Conservation (phyloP, 352 stramenopile species). For the Detonula confervacea region DNA sequence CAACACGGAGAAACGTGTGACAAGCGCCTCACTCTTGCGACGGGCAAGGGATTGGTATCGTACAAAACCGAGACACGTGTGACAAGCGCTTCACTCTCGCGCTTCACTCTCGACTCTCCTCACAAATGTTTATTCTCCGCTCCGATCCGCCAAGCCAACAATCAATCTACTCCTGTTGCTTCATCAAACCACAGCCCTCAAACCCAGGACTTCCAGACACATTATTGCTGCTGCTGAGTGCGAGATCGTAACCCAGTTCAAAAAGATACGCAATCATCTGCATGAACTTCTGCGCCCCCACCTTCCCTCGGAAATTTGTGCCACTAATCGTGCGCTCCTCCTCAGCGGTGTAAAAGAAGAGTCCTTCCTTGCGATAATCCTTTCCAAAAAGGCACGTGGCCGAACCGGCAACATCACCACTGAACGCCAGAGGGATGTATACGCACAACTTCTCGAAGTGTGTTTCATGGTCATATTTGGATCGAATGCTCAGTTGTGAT, state of each 20-base stretch:
- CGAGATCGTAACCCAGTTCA: slow-evolving; percentile 20
- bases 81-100: too few species aligned
- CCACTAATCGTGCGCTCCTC: slow-evolving; percentile 16
- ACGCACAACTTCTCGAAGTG: slow-evolving; percentile 14
- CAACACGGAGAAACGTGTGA: too few species aligned
- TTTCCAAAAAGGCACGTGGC: slow-evolving; percentile 4
- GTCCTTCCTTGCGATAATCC: slow-evolving; percentile 9
- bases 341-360: slow-evolving; percentile 27
- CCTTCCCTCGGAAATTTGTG: slow-evolving; percentile 10
- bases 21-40: too few species aligned
- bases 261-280: slow-evolving; percentile 22
- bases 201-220: slow-evolving; percentile 20
- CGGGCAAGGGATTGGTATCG: too few species aligned
- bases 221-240: slow-evolving; percentile 12
- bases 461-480: background rate
- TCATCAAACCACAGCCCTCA: slow-evolving; percentile 20
- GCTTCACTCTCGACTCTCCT: too few species aligned
- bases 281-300: slow-evolving; percentile 1
- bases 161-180: background rate
- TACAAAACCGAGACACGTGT: too few species aligned
- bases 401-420: background rate
- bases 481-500: slow-evolving; percentile 6
- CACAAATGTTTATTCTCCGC: too few species aligned
- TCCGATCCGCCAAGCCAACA: background rate
- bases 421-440: slow-evolving; percentile 20